Conservation (phyloP, 768 basidiomycete genomes). For the Rhodotorula sphaerocarpa region DNA sequence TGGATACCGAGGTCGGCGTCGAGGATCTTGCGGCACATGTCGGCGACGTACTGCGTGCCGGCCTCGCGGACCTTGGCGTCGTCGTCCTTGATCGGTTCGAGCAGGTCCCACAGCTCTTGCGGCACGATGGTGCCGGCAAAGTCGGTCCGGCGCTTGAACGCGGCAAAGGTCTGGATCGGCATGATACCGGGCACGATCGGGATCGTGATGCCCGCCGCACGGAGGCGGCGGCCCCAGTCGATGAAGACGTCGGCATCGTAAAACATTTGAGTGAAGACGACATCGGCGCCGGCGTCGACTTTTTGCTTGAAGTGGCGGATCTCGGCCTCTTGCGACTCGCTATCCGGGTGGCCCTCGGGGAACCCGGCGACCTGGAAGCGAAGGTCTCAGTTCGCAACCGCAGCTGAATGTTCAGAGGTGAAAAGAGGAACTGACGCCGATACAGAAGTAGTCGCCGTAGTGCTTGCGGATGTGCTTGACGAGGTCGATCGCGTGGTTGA, state of each 20-base stretch:
- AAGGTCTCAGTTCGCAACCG: not conserved
- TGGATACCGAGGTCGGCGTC: slow-evolving; percentile 69
- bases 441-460: slow-evolving; percentile 75
- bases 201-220: slow-evolving; percentile 62
- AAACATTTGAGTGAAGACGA: slow-evolving; percentile 91
- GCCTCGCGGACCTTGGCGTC: slow-evolving; percentile 90
- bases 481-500: slow-evolving; percentile 76
- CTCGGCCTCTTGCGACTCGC: slow-evolving; percentile 51
- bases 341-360: slow-evolving; percentile 64
- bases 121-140: slow-evolving; percentile 77
- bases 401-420: no score
- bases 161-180: slow-evolving; percentile 94
- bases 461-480: slow-evolving; percentile 81
- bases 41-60: slow-evolving; percentile 87
- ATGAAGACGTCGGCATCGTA: slow-evolving; percentile 92
- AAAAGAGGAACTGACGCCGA: slow-evolving; percentile 96
- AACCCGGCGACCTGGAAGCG: slow-evolving; percentile 55
- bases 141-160: slow-evolving; percentile 82
- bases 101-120: slow-evolving; percentile 53
- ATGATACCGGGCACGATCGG: slow-evolving; percentile 93
- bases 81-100: slow-evolving; percentile 76
- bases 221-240: slow-evolving; percentile 63
- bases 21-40: slow-evolving; percentile 84
- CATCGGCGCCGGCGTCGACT: slow-evolving; percentile 89
- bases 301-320: slow-evolving; percentile 67